Evolutionary conservation across 805 yeast genomes (phyloP).

Genomic region (Jamesozyma rosinii): DNA sequence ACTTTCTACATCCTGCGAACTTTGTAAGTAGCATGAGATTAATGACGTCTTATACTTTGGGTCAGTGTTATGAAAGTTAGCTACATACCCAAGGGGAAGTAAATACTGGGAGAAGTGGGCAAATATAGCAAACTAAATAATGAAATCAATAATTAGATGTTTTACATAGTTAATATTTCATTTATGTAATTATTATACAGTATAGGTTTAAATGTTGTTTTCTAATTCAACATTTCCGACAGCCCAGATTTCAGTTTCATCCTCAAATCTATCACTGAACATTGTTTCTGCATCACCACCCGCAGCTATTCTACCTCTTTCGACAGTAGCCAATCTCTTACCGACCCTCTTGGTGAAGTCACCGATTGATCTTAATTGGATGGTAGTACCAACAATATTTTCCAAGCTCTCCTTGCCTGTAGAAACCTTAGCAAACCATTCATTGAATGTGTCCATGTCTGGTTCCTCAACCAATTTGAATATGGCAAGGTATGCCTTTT

Average conservation of each 20-base stretch:
- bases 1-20: too few relatives aligned
- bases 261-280: conserved; percentile 78
- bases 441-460: conserved; percentile 41
- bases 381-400: conserved; percentile 37
- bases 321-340: conserved; percentile 73
- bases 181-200: neutral
- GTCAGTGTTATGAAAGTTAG: too few relatives aligned
- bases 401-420: conserved; percentile 24
- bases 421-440: conserved; percentile 49
- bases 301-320: conserved; percentile 76
- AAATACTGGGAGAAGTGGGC: neutral
- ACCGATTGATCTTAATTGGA: conserved; percentile 65
- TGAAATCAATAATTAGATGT: neutral
- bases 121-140: neutral
- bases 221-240: conserved; percentile 58
- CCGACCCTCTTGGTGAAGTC: conserved; percentile 91
- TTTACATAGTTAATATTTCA: neutral
- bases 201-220: conserved; percentile 14
- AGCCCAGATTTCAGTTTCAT: conserved; percentile 81
- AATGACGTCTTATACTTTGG: too few relatives aligned
- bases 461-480: conserved; percentile 66
- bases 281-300: conserved; percentile 86
- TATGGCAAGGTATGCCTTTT: conserved; percentile 70
- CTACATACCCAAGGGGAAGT: too few relatives aligned
- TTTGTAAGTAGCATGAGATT: too few relatives aligned